Conservation (phyloP, 169 alveolate genomes). For the Cryptosporidium xiaoi region DNA sequence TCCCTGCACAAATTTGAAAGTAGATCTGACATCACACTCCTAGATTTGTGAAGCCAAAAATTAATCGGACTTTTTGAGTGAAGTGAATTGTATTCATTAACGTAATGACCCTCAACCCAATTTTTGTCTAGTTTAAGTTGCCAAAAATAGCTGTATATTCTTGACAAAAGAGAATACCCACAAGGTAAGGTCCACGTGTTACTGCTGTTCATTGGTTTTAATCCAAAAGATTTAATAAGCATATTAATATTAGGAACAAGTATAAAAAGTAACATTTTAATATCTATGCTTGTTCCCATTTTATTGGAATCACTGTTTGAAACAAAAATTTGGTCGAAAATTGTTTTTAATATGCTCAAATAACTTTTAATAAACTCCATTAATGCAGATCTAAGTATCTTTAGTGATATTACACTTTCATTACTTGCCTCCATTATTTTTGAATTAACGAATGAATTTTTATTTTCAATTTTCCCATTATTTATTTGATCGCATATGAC, state of each 20-base stretch:
- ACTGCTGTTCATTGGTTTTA: neutral
- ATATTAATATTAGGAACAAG: conserved; percentile 23
- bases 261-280: conserved; percentile 1
- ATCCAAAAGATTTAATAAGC: conserved; percentile 13
- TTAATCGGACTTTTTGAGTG: neutral
- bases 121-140: neutral
- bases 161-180: conserved; percentile 25
- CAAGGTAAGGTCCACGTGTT: conserved; percentile 12
- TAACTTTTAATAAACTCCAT: conserved; percentile 11
- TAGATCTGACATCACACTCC: neutral
- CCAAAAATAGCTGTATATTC: conserved; percentile 36
- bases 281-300: neutral
- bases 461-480: neutral
- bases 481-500: neutral
- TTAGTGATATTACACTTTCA: conserved; percentile 4
- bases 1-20: neutral
- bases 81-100: neutral
- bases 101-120: neutral
- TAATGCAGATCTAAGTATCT: neutral
- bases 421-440: neutral
- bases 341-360: neutral
- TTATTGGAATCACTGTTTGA: neutral
- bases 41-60: neutral
- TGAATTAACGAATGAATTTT: neutral
- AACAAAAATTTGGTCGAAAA: neutral